Base-by-base conservation (phyloP, 176 grass and related monocot genomes). In the Rhipidocladum racemiflorum region DNA sequence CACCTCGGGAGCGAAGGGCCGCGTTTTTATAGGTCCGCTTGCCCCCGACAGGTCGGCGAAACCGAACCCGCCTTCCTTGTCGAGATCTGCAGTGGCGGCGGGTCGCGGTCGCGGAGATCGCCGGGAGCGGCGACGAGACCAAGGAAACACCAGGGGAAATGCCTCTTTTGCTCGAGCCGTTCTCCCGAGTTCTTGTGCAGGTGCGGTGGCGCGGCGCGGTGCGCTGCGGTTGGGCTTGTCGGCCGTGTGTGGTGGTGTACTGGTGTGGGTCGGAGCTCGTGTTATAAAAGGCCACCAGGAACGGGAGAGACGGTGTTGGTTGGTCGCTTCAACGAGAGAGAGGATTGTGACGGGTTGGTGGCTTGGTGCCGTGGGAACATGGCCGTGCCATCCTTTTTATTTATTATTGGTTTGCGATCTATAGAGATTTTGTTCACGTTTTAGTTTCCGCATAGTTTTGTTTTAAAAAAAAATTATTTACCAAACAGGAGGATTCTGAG, bases 41-140 rank as follows among this genome's bases (percentile, higher is more conserved):
- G 35, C 0, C 0, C 65, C 27, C 27, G 0, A 2, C 0, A 7
- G 57, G 35, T 57, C 72, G 71, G 76, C 21, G 46, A 25, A 80
- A 80, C 63, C 77, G n/a, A 68, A 30, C 63, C 5, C 44, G 3
- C 12, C 12, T 30, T n/a, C 59, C 28, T 50, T 23, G 76, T 43
- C 61, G 61, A 65, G 76, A 79, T 79, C 76, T 36, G 76, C 61
- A 2, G 61, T 4, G 76, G 61, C 76, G 76, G 76, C 61, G 60
- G 76, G 76, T 78, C 61, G 61, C 75, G 27, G 59, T 78, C 75
- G 40, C 59, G 75, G 87, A 84, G 87, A 88, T 88, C 75, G 51
- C 81, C 75, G 81, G 27, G 50, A 8, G 81, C 81, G 61, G 69
- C 75, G 87, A 42, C 67, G 61, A 80, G 74, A 80, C 81, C 60